phyloP scores from a whole-genome alignment of 202 grass and related monocot genomes.

The Musa balbisiana region DNA sequence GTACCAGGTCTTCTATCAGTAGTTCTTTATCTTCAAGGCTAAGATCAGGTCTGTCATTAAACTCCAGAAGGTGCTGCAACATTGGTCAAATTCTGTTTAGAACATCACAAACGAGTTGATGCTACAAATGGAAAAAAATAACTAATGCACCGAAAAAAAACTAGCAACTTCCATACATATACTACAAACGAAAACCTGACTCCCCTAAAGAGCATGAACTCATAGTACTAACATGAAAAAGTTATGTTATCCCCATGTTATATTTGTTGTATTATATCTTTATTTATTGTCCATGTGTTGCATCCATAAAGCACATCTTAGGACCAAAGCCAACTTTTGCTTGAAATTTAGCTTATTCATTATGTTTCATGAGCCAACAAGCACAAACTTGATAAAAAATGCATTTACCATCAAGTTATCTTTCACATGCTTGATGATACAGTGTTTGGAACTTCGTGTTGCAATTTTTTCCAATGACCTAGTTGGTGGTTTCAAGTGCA shows the following conservation, averaged over 20 bases:
- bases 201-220: not conserved
- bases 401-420: too few relatives aligned
- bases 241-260: too few relatives aligned
- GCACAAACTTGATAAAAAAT: not conserved
- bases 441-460: not conserved
- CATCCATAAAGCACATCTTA: too few relatives aligned
- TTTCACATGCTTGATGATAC: too few relatives aligned
- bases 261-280: too few relatives aligned
- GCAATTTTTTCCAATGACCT: not conserved
- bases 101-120: too few relatives aligned
- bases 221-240: too few relatives aligned
- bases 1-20: constrained; percentile 89
- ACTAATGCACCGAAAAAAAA: not conserved
- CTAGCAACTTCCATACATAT: not conserved
- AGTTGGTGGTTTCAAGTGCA: not conserved
- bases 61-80: constrained; percentile 78
- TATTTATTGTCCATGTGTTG: too few relatives aligned
- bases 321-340: not conserved
- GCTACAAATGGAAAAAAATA: not conserved
- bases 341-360: not conserved
- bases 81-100: constrained; percentile 10
- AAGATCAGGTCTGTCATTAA: constrained; percentile 83
- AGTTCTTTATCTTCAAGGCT: constrained; percentile 86
- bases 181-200: not conserved
- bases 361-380: not conserved